Percentiles rank a stretch among this genome's conserved stretches.
These are phyloP conservation scores for Blastobotrys peoriensis DNA, from an alignment of 805 yeast genomes.

Conservation along the genomic window DNA sequence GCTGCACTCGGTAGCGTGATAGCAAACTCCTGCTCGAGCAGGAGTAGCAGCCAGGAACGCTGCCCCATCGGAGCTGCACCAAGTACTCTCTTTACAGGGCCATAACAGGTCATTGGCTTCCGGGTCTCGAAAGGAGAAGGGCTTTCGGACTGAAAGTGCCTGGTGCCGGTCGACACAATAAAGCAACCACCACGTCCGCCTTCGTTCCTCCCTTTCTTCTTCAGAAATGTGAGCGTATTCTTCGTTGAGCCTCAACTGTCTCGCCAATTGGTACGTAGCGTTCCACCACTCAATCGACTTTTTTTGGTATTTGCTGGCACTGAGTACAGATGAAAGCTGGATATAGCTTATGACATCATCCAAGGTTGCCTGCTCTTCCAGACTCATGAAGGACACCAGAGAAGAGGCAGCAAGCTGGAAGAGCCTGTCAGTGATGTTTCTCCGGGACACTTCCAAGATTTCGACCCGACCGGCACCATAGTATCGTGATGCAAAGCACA, in stretches of 20 bases:
- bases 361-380: slow-evolving; percentile 3
- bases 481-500: too few species aligned
- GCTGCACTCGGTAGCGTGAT: slow-evolving; percentile 5
- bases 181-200: too few species aligned
- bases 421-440: too few species aligned
- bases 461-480: too few species aligned
- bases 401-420: slow-evolving; percentile 5
- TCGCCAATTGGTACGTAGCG: slow-evolving; percentile 1
- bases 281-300: slow-evolving; percentile 5
- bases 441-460: too few species aligned
- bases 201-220: too few species aligned
- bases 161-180: too few species aligned
- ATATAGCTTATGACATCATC: slow-evolving; percentile 3
- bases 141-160: slow-evolving; percentile 5
- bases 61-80: not conserved
- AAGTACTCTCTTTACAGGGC: slow-evolving; percentile 1
- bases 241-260: too few species aligned
- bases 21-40: not conserved
- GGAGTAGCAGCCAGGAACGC: not conserved
- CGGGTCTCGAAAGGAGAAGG: slow-evolving; percentile 2
- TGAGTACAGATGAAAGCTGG: slow-evolving; percentile 4
- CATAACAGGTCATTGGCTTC: slow-evolving; percentile 1
- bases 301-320: slow-evolving; percentile 4
- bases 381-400: slow-evolving; percentile 1
- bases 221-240: too few species aligned